Conservation (phyloP, 805 yeast species). For the Candida cerambycidarum region DNA sequence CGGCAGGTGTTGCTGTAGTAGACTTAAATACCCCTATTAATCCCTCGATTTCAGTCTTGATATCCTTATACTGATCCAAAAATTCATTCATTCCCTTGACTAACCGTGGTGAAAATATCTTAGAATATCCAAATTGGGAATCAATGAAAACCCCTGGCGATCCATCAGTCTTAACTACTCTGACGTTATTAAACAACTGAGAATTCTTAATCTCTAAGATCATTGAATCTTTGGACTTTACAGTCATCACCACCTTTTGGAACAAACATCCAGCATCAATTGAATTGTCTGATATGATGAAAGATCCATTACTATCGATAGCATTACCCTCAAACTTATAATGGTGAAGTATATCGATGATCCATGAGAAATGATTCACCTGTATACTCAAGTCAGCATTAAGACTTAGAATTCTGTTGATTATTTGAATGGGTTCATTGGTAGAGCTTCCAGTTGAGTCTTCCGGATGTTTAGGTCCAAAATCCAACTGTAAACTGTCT, state of each 20-base stretch:
- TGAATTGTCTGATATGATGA: slow-evolving; percentile 14
- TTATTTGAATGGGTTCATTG: neutral
- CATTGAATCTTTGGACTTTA: slow-evolving; percentile 15
- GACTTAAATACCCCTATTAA: neutral
- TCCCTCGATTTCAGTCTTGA: slow-evolving; percentile 1
- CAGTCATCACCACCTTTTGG: slow-evolving; percentile 20
- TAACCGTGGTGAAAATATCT: slow-evolving; percentile 26
- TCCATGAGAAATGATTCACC: slow-evolving; percentile 21
- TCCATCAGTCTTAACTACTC: slow-evolving; percentile 9
- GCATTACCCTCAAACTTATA: slow-evolving; percentile 19
- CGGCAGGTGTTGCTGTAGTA: no score
- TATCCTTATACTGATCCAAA: slow-evolving; percentile 2
- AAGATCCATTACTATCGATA: slow-evolving; percentile 18
- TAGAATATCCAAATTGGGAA: slow-evolving; percentile 30
- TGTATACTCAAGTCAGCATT: slow-evolving; percentile 15
- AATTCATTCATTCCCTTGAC: slow-evolving; percentile 19
- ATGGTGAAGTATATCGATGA: slow-evolving; percentile 19
- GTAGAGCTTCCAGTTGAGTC: neutral
- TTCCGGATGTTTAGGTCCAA: slow-evolving; percentile 6
- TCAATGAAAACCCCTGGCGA: slow-evolving; percentile 17
- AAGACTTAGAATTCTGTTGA: neutral
- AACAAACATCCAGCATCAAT: slow-evolving; percentile 17
- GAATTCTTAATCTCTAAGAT: slow-evolving; percentile 28
- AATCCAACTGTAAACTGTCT: slow-evolving; percentile 10
- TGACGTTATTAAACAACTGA: slow-evolving; percentile 20